Base-by-base conservation (phyloP, 2,329 filamentous ascomycete genomes). In the Metarhizium anisopliae region DNA sequence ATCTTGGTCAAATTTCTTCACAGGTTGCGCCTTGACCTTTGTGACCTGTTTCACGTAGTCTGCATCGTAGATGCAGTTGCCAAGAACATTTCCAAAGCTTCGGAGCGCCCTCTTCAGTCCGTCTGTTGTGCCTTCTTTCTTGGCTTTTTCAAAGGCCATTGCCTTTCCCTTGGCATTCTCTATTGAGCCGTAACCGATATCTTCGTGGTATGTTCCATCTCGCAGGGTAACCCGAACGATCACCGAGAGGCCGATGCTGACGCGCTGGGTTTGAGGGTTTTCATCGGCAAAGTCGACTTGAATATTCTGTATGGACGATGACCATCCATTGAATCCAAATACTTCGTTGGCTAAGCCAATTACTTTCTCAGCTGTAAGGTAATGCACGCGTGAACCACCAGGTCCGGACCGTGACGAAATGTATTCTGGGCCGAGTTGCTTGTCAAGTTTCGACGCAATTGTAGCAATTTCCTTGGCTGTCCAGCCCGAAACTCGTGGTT, bases 31-130 rank as follows among this genome's bases (percentile, higher is more conserved):
- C 76, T 95, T 97, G 66, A 99, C 78, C 73, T 90, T 95, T 53
- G 86, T 88, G n/a, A 97, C 89, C 68, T 90, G 92, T 53, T 85
- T 80, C 56, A 99, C 77, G 68, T 96, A 99, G 59, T 93, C 86
- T 71, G 96, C 95, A 74, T 99, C 94, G 72, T 99, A 97, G 57
- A 99, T 85, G 76, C 94, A 99, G 68, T 97, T 99, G n/a, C 94
- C 94, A 55, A 99, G 77, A 16, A 97, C 87, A 64, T 97, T 97
- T 58, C 94, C 94, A 71, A 99, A 99, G 60, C 85, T 96, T 57
- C 93, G 82, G 65, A 99, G 69, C 1, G 94, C 84, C 61, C 94
- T 82, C 73, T 99, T 99, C 67, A 99, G 69, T 1, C 85, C 94
- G 72, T 99, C 94, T 10, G 95, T 97, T 2, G 91, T 95, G 7